Conservation (phyloP, 306 rosid species). For the Cucurbita maxima region DNA sequence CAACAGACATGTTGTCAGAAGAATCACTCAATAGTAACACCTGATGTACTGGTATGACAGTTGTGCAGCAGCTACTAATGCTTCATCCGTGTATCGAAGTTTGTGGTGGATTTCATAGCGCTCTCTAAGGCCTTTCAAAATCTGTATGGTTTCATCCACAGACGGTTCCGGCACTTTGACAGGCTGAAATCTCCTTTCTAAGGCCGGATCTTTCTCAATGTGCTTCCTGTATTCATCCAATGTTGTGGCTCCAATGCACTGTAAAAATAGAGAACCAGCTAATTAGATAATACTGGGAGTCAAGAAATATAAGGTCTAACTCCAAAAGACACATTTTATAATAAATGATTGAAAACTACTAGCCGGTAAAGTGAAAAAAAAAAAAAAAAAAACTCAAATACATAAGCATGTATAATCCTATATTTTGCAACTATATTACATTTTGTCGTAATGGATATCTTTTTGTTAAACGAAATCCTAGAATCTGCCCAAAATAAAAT, state of each 20-base stretch:
- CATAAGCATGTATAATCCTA: not conserved
- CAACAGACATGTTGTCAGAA: not conserved
- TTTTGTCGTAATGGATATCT: not conserved
- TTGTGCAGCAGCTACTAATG: conserved; percentile 79
- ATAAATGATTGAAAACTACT: not conserved
- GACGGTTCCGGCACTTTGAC: conserved; percentile 92
- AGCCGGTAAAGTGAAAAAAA: not conserved
- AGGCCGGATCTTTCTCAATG: conserved; percentile 90
- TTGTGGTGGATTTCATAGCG: conserved; percentile 95
- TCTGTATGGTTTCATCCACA: conserved; percentile 76
- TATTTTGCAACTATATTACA: not conserved
- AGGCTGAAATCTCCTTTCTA: conserved; percentile 90
- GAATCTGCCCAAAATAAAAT: not conserved
- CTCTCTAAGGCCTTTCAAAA: conserved; percentile 79
- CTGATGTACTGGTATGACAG: conserved; percentile 90
- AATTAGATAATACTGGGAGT: not conserved
- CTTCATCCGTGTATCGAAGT: conserved; percentile 87
- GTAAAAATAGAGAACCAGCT: conserved; percentile 13
- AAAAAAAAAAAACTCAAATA: not conserved
- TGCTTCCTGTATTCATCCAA: conserved; percentile 92
- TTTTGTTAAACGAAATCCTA: not conserved
- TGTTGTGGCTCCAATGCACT: conserved; percentile 98
- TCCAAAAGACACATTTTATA: not conserved
- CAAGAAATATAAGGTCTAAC: not conserved
- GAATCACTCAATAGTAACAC: conserved; percentile 14